Percentiles rank a stretch among this genome's conserved stretches.
Conservation (phyloP, 306 rosid genomes). For the Vigna nakashimae region DNA sequence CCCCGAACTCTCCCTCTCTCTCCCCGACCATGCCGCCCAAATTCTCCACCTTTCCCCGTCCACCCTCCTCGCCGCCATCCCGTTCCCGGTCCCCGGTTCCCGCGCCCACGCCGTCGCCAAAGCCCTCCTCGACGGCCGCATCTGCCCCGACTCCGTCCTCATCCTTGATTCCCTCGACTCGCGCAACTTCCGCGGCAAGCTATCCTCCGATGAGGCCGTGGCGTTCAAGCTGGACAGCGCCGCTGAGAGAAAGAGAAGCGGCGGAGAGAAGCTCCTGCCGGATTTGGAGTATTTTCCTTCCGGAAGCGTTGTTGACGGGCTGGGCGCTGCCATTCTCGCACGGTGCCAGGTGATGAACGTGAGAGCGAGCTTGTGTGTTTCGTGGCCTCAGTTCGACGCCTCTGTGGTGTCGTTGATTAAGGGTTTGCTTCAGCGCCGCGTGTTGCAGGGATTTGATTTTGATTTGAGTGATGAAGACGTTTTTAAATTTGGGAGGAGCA, state of each 20-base stretch:
- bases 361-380: conserved; percentile 67
- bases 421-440: conserved; percentile 51
- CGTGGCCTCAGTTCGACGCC: conserved; percentile 80
- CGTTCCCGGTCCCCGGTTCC: conserved; percentile 50
- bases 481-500: conserved; percentile 46
- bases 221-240: conserved; percentile 80
- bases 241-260: conserved; percentile 52
- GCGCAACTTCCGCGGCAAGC: conserved; percentile 62
- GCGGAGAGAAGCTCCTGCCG: conserved; percentile 42
- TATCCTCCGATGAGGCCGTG: conserved; percentile 59
- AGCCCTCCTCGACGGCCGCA: conserved; percentile 49
- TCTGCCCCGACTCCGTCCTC: conserved; percentile 62
- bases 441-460: conserved; percentile 54
- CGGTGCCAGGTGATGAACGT: conserved; percentile 65
- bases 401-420: conserved; percentile 56
- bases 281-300: conserved; percentile 71
- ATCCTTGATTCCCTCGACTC: conserved; percentile 61
- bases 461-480: conserved; percentile 28
- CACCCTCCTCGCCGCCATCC: conserved; percentile 57
- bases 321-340: conserved; percentile 74
- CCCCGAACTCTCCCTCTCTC: conserved; percentile 69
- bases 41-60: conserved; percentile 51
- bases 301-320: conserved; percentile 84
- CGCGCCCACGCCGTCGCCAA: conserved; percentile 64
- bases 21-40: conserved; percentile 53